Conservation (phyloP, 257 asterid genomes). For the Solanum sejunctum region DNA sequence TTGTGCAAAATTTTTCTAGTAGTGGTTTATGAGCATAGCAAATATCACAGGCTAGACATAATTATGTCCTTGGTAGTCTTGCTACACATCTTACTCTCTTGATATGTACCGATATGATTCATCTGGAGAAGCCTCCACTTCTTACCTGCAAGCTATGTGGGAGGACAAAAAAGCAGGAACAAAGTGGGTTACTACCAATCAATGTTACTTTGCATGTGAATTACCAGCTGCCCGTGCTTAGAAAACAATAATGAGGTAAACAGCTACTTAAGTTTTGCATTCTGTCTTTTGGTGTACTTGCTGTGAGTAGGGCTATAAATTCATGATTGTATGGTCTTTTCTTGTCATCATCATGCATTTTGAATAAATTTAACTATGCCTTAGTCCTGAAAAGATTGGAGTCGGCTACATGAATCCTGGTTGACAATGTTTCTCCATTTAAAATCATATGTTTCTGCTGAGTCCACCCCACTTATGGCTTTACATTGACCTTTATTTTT, state of each 20-base stretch:
- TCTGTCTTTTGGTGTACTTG: not conserved
- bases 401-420: not conserved
- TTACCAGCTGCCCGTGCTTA: constrained; percentile 93
- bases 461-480: not conserved
- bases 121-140: not conserved
- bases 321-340: not conserved
- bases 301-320: not conserved
- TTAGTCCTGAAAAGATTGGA: not conserved
- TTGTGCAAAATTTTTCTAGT: not conserved
- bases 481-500: not conserved
- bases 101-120: not conserved
- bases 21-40: not conserved
- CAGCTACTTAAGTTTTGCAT: not conserved
- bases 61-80: not conserved
- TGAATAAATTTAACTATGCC: not conserved
- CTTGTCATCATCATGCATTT: not conserved
- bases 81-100: not conserved
- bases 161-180: constrained; percentile 51
- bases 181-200: constrained; percentile 66
- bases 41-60: not conserved
- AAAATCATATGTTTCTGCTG: not conserved
- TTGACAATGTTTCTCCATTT: not conserved
- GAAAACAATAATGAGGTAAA: constrained; percentile 77
- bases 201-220: constrained; percentile 83
- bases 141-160: constrained; percentile 66